Evolutionary conservation across 148 eudicot genomes (phyloP).

Genomic region (Camellia granthamiana): DNA sequence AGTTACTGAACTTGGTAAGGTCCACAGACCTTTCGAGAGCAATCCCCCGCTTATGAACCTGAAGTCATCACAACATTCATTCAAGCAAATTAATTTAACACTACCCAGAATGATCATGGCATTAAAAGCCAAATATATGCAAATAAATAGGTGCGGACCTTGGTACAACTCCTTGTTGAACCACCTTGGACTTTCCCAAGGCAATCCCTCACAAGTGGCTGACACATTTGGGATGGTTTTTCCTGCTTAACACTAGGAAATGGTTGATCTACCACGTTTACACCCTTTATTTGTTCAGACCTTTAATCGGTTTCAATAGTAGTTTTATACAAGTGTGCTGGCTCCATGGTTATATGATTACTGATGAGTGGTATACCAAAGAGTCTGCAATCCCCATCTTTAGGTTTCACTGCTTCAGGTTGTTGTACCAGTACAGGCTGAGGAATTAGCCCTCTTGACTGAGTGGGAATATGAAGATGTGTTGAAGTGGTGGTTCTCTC

Average conservation of each 20-base stretch:
- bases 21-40: slow-evolving; percentile 97
- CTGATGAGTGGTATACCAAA: slow-evolving; percentile 74
- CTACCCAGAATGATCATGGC: background rate
- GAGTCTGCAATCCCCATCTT: slow-evolving; percentile 72
- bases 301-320: slow-evolving; percentile 41
- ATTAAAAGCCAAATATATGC: background rate
- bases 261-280: slow-evolving; percentile 38
- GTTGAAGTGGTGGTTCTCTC: slow-evolving; percentile 58
- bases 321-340: slow-evolving; percentile 25
- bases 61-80: slow-evolving; percentile 17
- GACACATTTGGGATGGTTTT: slow-evolving; percentile 36
- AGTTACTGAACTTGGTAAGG: slow-evolving; percentile 74
- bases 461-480: slow-evolving; percentile 42
- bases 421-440: slow-evolving; percentile 32
- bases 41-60: slow-evolving; percentile 96
- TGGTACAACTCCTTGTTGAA: slow-evolving; percentile 88
- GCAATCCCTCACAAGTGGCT: slow-evolving; percentile 31
- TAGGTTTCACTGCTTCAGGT: slow-evolving; percentile 43
- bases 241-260: slow-evolving; percentile 45
- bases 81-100: background rate
- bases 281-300: slow-evolving; percentile 45
- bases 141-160: slow-evolving; percentile 40
- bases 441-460: slow-evolving; percentile 44
- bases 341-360: slow-evolving; percentile 34
- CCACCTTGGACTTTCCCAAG: slow-evolving; percentile 54